Evolutionary conservation across 345 rosid genomes (phyloP).

Genomic region (Kernera saxatilis): DNA sequence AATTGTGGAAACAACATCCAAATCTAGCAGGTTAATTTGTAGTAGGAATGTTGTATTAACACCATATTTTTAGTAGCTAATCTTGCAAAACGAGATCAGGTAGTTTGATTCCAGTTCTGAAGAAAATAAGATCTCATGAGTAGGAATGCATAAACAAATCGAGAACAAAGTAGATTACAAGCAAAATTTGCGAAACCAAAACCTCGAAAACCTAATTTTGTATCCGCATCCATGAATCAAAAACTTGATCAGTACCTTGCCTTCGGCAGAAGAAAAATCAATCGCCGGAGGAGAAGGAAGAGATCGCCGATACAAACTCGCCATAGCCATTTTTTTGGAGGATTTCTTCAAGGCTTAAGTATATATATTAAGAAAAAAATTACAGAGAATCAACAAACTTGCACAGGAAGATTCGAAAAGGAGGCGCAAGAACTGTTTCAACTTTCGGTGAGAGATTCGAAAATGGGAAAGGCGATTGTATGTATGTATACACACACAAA

Average conservation of each 20-base stretch:
- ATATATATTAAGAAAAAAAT: background rate
- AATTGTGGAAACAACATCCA: background rate
- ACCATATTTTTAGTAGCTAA: background rate
- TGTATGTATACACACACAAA: background rate
- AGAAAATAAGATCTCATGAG: background rate
- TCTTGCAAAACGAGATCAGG: background rate
- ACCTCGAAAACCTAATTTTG: background rate
- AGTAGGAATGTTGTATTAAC: too few relatives aligned
- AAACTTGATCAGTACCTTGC: slow-evolving; percentile 45
- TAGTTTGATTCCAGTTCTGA: background rate
- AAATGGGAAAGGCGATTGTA: background rate
- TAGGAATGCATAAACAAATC: background rate
- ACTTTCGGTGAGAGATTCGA: background rate
- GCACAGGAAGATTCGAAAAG: background rate
- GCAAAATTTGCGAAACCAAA: background rate
- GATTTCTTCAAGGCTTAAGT: background rate
- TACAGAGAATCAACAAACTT: background rate
- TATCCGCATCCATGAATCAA: background rate
- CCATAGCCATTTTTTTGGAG: slow-evolving; percentile 45
- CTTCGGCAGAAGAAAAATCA: slow-evolving; percentile 77
- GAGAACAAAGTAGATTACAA: background rate
- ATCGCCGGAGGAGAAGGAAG: slow-evolving; percentile 82
- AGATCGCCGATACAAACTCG: slow-evolving; percentile 54
- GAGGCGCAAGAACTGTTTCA: background rate
- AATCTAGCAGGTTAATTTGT: background rate